Conservation (phyloP, 1,139 yeast species). For the Yamadazyma kanchanaburiensis region DNA sequence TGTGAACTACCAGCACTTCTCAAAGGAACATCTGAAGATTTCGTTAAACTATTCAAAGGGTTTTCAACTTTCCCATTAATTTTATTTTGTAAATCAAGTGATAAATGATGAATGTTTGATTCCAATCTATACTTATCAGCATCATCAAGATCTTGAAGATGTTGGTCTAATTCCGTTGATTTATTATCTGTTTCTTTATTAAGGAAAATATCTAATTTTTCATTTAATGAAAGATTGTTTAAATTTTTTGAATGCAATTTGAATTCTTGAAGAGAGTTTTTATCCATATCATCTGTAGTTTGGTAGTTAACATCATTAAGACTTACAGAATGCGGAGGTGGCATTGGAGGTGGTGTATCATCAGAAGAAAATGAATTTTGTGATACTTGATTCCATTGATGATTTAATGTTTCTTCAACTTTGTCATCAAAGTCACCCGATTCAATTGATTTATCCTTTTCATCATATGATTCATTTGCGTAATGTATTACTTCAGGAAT, state of each 20-base stretch:
- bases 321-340: conserved; percentile 23
- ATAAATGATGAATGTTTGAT: conserved; percentile 34
- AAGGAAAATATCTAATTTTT: conserved; percentile 36
- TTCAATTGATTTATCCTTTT: conserved; percentile 5
- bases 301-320: conserved; percentile 6
- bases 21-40: conserved; percentile 25
- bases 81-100: conserved; percentile 29
- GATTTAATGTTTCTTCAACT: conserved; percentile 15
- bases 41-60: conserved; percentile 33
- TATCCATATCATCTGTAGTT: conserved; percentile 19
- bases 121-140: conserved; percentile 27
- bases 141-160: conserved; percentile 28
- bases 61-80: conserved; percentile 21
- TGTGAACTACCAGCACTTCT: conserved; percentile 43
- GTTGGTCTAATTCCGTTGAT: conserved; percentile 30
- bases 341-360: conserved; percentile 31
- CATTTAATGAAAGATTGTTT: conserved; percentile 34
- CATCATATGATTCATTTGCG: conserved; percentile 13
- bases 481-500: conserved; percentile 39
- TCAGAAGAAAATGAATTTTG: conserved; percentile 11
- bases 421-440: conserved; percentile 9
- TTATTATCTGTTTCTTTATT: conserved; percentile 7
- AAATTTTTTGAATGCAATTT: conserved; percentile 25
- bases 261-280: conserved; percentile 19
- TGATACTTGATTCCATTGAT: conserved; percentile 24